Base-by-base conservation (phyloP, 495 filamentous ascomycete genomes). In the Trichoderma reesei region DNA sequence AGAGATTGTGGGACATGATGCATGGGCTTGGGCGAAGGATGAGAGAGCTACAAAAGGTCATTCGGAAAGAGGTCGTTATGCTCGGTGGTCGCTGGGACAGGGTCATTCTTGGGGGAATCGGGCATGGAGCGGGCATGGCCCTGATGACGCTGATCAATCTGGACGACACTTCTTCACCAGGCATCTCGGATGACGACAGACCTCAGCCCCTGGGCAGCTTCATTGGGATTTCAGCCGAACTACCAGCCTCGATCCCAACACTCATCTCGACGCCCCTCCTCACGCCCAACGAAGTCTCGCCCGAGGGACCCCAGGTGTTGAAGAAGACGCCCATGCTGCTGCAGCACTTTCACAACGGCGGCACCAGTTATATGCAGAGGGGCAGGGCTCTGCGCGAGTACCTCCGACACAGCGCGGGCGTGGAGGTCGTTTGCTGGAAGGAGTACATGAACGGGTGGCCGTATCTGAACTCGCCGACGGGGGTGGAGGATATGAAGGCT, bases 271-370 rank as follows among this genome's bases (percentile, higher is more conserved):
- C 31, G 3, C 51, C 9, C 2, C 10, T 56, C 5, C 9, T 56
- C 51, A 33, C 5, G 26, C 51, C 51, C 11, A n/a, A 56, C 26
- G 26, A 10, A 10, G 26, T 13, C 9, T 14, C 18, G 26, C 20
- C 51, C 13, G 26, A 33, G 4, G 26, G 34, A 5, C 13, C 33
- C 11, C 14, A 56, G 3, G 51, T 56, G 3, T 11, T 31, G 9
- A 56, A 34, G 51, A 56, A 56, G 51, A 56, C 51, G 26, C 51
- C 51, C 26, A 26, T 56, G 20, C 26, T 56, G 26, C 51, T 56
- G 51, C 51, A 56, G 11, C 16, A 34, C 11, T 56, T 56, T 36
- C 4, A 9, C 7, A 56, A 56, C 20, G 51, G 51, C 9, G 51
- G 51, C 1, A 9, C 33, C 14, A 10, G 11, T 8, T 56, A 56